Conservation (phyloP, 306 rosid species). For the Rosa multiflora region DNA sequence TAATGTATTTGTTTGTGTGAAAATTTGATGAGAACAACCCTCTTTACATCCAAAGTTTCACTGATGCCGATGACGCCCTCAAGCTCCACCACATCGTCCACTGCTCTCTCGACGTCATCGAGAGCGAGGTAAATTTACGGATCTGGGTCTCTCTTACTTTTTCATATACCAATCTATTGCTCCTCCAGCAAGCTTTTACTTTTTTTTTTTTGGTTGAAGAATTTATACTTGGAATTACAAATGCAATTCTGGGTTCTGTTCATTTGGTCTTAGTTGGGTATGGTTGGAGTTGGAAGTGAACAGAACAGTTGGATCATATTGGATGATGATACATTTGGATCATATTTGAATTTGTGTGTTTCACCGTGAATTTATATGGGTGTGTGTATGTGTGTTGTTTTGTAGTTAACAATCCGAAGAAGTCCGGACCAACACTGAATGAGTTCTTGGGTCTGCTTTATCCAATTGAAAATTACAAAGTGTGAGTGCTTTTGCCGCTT, state of each 20-base stretch:
- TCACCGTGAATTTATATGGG: no score
- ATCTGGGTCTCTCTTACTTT: slow-evolving; percentile 5
- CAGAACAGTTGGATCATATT: not conserved
- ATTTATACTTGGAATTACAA: not conserved
- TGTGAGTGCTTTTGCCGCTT: no score
- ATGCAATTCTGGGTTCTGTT: not conserved
- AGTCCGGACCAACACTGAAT: no score
- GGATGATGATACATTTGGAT: not conserved
- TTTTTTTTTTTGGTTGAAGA: not conserved
- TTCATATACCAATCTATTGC: not conserved
- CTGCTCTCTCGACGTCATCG: slow-evolving; percentile 90
- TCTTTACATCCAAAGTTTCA: slow-evolving; percentile 89
- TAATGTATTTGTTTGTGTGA: no score
- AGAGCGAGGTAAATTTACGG: slow-evolving; percentile 73
- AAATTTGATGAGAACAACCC: slow-evolving; percentile 59
- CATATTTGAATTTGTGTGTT: no score
- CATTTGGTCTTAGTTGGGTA: not conserved
- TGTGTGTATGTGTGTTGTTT: no score
- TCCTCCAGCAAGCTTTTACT: not conserved
- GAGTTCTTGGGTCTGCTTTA: no score
- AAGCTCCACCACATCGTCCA: slow-evolving; percentile 95
- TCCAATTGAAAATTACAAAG: no score
- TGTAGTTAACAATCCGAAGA: no score
- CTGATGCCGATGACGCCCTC: slow-evolving; percentile 95
- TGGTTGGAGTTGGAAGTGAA: not conserved